Evolutionary conservation across 495 filamentous ascomycete genomes (phyloP), one percentile per base, ranked within the genome.

Genomic region (Tirmania nivea): DNA sequence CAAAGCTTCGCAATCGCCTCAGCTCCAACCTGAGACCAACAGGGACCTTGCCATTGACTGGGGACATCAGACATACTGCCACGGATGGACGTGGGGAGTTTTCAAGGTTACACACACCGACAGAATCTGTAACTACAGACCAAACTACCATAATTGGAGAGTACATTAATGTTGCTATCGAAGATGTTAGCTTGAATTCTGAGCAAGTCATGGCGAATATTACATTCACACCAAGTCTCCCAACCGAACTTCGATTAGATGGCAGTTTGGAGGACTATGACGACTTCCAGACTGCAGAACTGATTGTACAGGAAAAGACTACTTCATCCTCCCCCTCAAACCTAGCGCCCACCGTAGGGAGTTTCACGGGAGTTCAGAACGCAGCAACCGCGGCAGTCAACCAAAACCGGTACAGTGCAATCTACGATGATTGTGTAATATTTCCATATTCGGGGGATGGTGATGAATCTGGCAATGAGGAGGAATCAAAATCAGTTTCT

Each of bases 401-500:
- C 55, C 52, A 39, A 8, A 14, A 45, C 39, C 12, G 8, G 17
- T 55, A 56, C 55, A 59, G 57, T 34, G 58, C 57, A 6, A 52
- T 59, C 14, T 59, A 59, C 11, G 57, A 59, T 42, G 57, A 59
- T 36, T 59, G 57, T 39, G 57, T 59, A 16, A n/a, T 31, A 14
- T 59, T 52, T 17, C 57, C 57, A 10, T 59, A 55, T 34, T 4
- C 50, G 12, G 50, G 53, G 8, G 50, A 25, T 36, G 57, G 57
- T 10, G 48, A 1, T 39, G 52, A 14, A 2, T 14, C 8, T 10
- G 31, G 35, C 21, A 37, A 55, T 10, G 35, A 47, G 7, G 35
- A 47, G 37, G 17, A 14, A 45, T 45, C 39, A 45, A 19, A 14
- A 45, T 14, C 39, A 45, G 1, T 6, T 19, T 14, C 10, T 42